Evolutionary conservation across 2,329 filamentous ascomycete species (phyloP), one percentile per base, ranked within the genome.

Genomic region (Claviceps sp.): DNA sequence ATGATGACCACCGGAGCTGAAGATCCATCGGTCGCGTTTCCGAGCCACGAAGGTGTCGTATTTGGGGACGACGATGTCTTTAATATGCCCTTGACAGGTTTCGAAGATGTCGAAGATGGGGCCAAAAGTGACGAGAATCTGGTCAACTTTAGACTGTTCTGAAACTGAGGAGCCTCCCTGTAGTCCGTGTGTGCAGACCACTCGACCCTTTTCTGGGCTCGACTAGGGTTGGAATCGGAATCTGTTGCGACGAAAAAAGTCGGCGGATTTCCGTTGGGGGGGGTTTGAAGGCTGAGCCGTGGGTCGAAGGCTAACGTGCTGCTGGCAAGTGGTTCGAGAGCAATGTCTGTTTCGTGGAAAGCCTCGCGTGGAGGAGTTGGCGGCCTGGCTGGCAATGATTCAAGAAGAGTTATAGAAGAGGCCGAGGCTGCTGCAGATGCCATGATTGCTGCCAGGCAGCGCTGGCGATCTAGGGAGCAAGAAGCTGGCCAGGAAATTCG

Each of bases 31-130:
- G 74, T 57, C 71, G 74, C 54, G 68, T 68, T 56, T 64, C 68
- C 66, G 3, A 67, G 56, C 26, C 64, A 62, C 10, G 67, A 65
- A 60, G 70, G 68, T 56, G 74, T 67, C 2, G 70, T 68, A 51
- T 74, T 75, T 7, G 67, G 70, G 63, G 66, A 74, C 51, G 74
- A 67, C 2, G 76, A 78, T 22, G 81, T 76, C 65, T 98, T 98
- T 54, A 98, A 76, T 50, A 98, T 98, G 3, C 78, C 75, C 61
- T 80, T 81, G 56, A 76, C 65, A 7, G 78, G 77, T 55, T 69
- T 75, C 6, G 69, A 62, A 54, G 68, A 56, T 39, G 47, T 53
- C 52, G 71, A 63, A 53, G 72, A 63, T 56, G 70, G 59, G 54
- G 64, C 60, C 54, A 74, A 64, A 52, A 70, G 54, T 38, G 73